A percentile compares a stretch with the other conserved stretches of the same genome.
phyloP scores from a whole-genome alignment of 1,139 yeast genomes.

The Debaryomycetaceae sp. region DNA sequence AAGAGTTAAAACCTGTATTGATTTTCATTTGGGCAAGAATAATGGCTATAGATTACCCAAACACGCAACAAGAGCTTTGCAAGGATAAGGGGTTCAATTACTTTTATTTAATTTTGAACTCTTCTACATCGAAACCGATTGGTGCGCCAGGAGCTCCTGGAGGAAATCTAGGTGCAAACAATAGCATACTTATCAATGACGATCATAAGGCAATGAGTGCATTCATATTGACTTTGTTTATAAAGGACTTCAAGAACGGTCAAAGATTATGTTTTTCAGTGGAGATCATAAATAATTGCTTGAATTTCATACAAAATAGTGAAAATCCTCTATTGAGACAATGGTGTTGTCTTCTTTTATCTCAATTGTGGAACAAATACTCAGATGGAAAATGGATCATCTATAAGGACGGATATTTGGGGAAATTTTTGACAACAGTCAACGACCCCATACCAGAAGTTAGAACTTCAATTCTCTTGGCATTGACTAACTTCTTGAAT shows the following conservation, averaged over 20 bases:
- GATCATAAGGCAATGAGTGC: conserved; percentile 95
- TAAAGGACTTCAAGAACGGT: conserved; percentile 74
- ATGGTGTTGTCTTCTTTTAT: conserved; percentile 81
- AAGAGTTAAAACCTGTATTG: conserved; percentile 88
- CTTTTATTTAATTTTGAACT: conserved; percentile 68
- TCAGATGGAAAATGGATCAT: conserved; percentile 76
- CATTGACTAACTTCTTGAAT: conserved; percentile 69
- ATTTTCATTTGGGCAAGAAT: conserved; percentile 98
- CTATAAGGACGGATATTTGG: conserved; percentile 61
- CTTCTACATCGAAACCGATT: conserved; percentile 24
- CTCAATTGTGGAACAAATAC: conserved; percentile 73
- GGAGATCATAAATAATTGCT: conserved; percentile 67
- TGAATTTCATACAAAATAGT: conserved; percentile 62
- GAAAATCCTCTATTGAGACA: conserved; percentile 86
- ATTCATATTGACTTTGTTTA: conserved; percentile 78
- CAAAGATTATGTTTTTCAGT: conserved; percentile 76
- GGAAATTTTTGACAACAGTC: conserved; percentile 53
- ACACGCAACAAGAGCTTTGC: conserved; percentile 87
- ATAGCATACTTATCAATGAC: conserved; percentile 46
- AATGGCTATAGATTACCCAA: conserved; percentile 89
- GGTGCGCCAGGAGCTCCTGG: conserved; percentile 30
- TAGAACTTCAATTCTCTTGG: conserved; percentile 75
- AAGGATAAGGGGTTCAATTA: conserved; percentile 90
- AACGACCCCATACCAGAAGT: conserved; percentile 95
- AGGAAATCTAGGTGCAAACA: conserved; percentile 12